Evolutionary conservation across 345 rosid genomes (phyloP).

Genomic region (Rhizophora apiculata): DNA sequence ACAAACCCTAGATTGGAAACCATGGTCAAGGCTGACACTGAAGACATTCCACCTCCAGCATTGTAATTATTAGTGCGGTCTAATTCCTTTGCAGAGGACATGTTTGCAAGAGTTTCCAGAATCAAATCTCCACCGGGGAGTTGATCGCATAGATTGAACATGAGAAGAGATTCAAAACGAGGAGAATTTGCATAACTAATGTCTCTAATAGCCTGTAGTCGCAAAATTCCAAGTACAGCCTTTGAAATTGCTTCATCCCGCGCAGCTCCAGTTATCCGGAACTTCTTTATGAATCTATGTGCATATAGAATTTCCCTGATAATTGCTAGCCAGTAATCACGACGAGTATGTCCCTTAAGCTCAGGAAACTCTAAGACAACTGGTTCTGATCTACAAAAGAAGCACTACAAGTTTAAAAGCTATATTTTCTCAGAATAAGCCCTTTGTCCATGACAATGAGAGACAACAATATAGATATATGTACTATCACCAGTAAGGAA

Average conservation of each 20-base stretch:
- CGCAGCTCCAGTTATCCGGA: slow-evolving; percentile 56
- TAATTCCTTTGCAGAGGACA: slow-evolving; percentile 51
- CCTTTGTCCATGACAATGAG: not conserved
- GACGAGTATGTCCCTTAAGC: slow-evolving; percentile 91
- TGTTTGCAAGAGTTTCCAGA: slow-evolving; percentile 80
- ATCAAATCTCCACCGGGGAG: slow-evolving; percentile 96
- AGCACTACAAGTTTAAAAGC: slow-evolving; percentile 6
- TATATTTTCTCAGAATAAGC: not conserved
- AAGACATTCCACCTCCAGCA: slow-evolving; percentile 56
- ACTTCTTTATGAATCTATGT: slow-evolving; percentile 69
- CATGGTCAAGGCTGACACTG: slow-evolving; percentile 72
- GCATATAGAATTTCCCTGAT: slow-evolving; percentile 69
- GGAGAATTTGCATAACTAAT: slow-evolving; percentile 38
- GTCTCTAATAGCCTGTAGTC: slow-evolving; percentile 82
- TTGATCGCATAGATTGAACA: slow-evolving; percentile 87
- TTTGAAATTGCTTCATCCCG: slow-evolving; percentile 74
- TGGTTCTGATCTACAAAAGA: slow-evolving; percentile 78
- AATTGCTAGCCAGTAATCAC: slow-evolving; percentile 88
- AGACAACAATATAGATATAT: not conserved
- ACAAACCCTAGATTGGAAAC: slow-evolving; percentile 74
- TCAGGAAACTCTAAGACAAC: slow-evolving; percentile 86
- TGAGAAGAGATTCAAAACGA: slow-evolving; percentile 56
- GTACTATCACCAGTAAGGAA: not conserved
- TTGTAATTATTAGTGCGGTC: slow-evolving; percentile 40
- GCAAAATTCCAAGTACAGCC: slow-evolving; percentile 81